Evolutionary conservation across 192 early-diverging fungal species (phyloP), one percentile per base, ranked within the genome.

Genomic region (Irineochytrium annulatum): DNA sequence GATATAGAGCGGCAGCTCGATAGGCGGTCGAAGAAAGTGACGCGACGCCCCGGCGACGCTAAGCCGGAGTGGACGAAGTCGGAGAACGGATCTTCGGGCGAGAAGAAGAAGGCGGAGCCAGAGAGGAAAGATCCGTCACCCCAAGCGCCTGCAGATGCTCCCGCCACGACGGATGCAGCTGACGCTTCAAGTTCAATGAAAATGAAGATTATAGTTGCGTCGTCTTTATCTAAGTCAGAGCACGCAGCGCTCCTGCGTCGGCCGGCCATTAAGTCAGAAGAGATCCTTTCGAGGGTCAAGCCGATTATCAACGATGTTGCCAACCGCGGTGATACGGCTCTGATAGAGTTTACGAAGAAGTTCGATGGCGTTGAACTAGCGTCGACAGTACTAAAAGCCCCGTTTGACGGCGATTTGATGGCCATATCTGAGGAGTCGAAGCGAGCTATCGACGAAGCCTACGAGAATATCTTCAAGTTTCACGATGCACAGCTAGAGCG

Each of bases 391-490:
- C 72, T 96, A 43, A 80, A 83, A 17, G 89, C 93, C 8, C 97
- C 97, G 27, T 98, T 98, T 67, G 58, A 74, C 28, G 54, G 46
- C 19, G 52, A 31, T 2, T 17, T 63, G 14, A 78, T 76, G 59
- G 43, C 49, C 5, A 60, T 86, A 34, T 72, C 83, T 1, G 77
- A 82, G 4, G 43, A 67, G 26, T 92, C 92, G 43, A 77, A 83
- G 26, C 55, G 63, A 22, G 93, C 97, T 11, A 97, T 99, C 55
- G 97, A 99, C 76, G 81, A 88, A 62, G 97, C 97, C 11, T 98
- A 92, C 59, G 84, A 82, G 26, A 99, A 99, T 59, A 89, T 99
- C 62, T 73, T 81, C 52, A 82, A 78, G 57, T 99, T 99, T 86
- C 97, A 99, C 68, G 79, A 80, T 13, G 94, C 97, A 13, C 97